phyloP scores from a whole-genome alignment of 805 yeast genomes.

The Starmerella apis region DNA sequence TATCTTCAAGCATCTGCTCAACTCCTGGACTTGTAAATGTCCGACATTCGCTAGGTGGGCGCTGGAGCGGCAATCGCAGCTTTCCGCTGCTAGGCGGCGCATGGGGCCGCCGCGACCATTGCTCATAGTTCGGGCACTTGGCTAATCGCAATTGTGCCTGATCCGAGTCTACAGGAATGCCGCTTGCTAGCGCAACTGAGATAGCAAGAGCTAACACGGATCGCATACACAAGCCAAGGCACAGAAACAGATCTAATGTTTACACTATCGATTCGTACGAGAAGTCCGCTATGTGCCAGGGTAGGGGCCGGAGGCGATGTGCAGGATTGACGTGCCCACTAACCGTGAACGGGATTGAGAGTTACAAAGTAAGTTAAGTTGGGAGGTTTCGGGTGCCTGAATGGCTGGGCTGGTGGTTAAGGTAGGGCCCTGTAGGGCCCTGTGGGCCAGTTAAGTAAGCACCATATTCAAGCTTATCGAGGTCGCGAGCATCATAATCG shows the following conservation, averaged over 20 bases:
- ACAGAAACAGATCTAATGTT: not conserved
- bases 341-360: not conserved
- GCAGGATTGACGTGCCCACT: too few species aligned
- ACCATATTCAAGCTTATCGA: not conserved
- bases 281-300: not conserved
- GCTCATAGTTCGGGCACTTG: slow-evolving; percentile 52
- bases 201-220: not conserved
- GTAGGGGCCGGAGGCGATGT: too few species aligned
- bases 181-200: not conserved
- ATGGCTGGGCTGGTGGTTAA: not conserved
- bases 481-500: not conserved
- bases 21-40: slow-evolving; percentile 57
- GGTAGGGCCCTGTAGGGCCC: not conserved
- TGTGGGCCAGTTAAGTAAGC: not conserved
- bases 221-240: not conserved
- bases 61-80: slow-evolving; percentile 53
- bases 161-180: not conserved
- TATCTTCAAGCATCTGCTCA: slow-evolving; percentile 47
- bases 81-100: slow-evolving; percentile 50
- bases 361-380: too few species aligned
- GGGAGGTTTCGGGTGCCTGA: not conserved
- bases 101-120: slow-evolving; percentile 47
- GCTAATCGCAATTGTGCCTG: not conserved
- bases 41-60: slow-evolving; percentile 64
- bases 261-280: not conserved